These are phyloP conservation scores for Basipetospora sp. DNA, from an alignment of 2,329 filamentous ascomycete species.

Conservation along the genomic window DNA sequence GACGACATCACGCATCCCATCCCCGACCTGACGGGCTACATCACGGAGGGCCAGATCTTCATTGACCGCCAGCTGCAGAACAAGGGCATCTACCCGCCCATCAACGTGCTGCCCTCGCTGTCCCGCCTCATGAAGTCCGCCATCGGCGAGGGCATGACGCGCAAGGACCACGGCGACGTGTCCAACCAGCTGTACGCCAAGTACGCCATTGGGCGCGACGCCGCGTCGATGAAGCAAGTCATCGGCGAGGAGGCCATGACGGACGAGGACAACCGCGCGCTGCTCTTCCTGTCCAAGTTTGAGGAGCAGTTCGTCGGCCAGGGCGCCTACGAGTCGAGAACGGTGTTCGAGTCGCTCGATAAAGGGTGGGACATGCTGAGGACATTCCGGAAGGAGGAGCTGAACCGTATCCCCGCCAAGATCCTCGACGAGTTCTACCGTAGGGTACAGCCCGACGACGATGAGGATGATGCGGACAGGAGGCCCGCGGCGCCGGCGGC, in stretches of 20 bases:
- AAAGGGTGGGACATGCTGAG: constrained; percentile 90
- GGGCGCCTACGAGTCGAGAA: constrained; percentile 79
- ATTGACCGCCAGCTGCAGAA: constrained; percentile 87
- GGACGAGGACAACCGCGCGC: constrained; percentile 87
- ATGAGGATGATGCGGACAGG: constrained; percentile 37
- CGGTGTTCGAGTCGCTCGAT: constrained; percentile 86
- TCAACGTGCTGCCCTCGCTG: constrained; percentile 94
- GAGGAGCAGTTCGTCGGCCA: constrained; percentile 90
- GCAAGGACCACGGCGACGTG: constrained; percentile 92
- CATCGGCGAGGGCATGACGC: constrained; percentile 92
- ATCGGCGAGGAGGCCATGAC: constrained; percentile 95
- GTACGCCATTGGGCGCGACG: constrained; percentile 97
- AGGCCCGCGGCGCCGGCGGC: constrained; percentile 33
- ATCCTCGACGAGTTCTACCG: constrained; percentile 72
- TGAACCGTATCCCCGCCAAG: constrained; percentile 86
- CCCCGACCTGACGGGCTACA: constrained; percentile 95
- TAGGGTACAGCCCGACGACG: constrained; percentile 49
- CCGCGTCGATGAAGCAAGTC: constrained; percentile 97
- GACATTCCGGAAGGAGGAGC: constrained; percentile 93
- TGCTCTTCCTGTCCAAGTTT: constrained; percentile 98
- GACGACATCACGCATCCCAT: constrained; percentile 99
- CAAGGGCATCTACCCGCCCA: constrained; percentile 94
- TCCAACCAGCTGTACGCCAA: constrained; percentile 99
- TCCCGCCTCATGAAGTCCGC: constrained; percentile 99
- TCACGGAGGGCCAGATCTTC: constrained; percentile 97